Conservation (phyloP, 1,284 basidiomycete species). For the Marasmius sp. region DNA sequence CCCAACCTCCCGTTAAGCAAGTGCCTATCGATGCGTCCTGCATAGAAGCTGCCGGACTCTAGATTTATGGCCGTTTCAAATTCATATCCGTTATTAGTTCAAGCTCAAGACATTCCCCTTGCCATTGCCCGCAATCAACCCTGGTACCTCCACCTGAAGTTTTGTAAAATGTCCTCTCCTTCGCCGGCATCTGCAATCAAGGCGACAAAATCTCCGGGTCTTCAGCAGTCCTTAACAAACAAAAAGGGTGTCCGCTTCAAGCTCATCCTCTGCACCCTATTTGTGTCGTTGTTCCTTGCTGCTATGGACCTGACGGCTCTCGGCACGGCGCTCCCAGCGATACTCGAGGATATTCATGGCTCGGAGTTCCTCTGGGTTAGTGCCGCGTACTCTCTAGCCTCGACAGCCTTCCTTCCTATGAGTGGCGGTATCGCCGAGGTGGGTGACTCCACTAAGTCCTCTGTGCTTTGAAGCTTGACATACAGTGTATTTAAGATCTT, state of each 20-base stretch:
- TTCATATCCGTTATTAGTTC: too few relatives aligned
- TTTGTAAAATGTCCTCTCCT: too few relatives aligned
- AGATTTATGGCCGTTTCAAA: too few relatives aligned
- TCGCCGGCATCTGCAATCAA: too few relatives aligned
- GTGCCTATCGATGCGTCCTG: too few relatives aligned
- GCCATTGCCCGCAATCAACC: too few relatives aligned
- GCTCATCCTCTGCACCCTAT: neutral
- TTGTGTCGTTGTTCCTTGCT: neutral
- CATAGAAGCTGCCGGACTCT: too few relatives aligned
- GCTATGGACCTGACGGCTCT: conserved; percentile 2
- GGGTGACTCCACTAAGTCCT: neutral
- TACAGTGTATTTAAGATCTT: conserved; percentile 10
- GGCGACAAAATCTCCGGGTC: too few relatives aligned
- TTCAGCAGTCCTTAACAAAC: neutral
- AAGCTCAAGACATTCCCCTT: too few relatives aligned
- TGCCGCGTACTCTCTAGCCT: conserved; percentile 12
- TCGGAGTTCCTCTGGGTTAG: conserved; percentile 14
- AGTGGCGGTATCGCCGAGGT: conserved; percentile 15
- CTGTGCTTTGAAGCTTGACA: neutral
- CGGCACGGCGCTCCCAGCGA: conserved; percentile 6
- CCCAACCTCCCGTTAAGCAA: too few relatives aligned
- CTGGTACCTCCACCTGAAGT: too few relatives aligned
- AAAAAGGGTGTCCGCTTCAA: neutral
- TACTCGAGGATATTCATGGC: conserved; percentile 10
- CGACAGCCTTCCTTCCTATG: conserved; percentile 15